Conservation (phyloP, 2,329 filamentous ascomycete species). For the Epichloe hybrida region DNA sequence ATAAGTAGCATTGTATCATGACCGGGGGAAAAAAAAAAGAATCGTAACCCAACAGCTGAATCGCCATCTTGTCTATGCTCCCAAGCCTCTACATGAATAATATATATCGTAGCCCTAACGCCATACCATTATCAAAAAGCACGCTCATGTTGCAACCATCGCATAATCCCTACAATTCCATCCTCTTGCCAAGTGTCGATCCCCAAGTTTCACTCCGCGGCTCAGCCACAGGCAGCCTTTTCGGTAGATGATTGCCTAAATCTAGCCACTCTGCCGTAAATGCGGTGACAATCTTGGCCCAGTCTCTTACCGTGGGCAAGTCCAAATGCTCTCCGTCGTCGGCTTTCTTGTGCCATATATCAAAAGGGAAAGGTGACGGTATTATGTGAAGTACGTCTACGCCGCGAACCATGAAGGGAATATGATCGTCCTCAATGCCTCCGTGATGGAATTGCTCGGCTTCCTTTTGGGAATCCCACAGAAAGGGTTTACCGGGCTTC, state of each 20-base stretch:
- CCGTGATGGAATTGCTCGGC: conserved; percentile 30
- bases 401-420: conserved; percentile 77
- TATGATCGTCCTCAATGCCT: conserved; percentile 71
- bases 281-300: conserved; percentile 69
- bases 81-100: too few relatives aligned
- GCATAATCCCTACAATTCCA: conserved; percentile 14
- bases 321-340: conserved; percentile 83
- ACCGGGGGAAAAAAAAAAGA: too few relatives aligned
- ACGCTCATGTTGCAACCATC: not conserved
- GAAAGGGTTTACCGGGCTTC: conserved; percentile 37
- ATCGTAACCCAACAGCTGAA: too few relatives aligned
- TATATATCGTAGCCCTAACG: not conserved
- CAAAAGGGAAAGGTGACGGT: conserved; percentile 59
- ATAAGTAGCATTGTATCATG: too few relatives aligned
- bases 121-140: not conserved
- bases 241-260: conserved; percentile 32
- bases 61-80: not conserved
- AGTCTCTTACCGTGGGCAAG: conserved; percentile 66
- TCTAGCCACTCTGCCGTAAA: conserved; percentile 93
- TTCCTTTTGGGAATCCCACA: conserved; percentile 48
- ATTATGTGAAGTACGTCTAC: conserved; percentile 87
- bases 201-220: conserved; percentile 15
- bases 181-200: conserved; percentile 15
- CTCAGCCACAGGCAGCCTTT: conserved; percentile 10
- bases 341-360: conserved; percentile 72